phyloP scores from a whole-genome alignment of 768 basidiomycete genomes.

The Russula brevipes region DNA sequence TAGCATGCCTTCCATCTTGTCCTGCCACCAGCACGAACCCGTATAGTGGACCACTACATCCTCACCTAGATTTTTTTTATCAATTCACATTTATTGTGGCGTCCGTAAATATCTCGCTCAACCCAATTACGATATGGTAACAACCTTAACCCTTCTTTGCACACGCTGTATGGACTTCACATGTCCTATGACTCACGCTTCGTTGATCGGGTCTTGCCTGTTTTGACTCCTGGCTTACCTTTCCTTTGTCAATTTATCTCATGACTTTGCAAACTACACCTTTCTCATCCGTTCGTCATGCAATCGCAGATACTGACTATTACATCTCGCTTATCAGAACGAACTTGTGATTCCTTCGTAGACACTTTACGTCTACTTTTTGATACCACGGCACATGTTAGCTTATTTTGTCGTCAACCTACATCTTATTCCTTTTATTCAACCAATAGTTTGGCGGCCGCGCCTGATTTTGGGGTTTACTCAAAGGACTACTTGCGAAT shows the following conservation, averaged over 20 bases:
- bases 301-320: conserved; percentile 9
- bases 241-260: not conserved
- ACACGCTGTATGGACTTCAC: conserved; percentile 16
- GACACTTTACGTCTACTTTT: conserved; percentile 7
- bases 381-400: conserved; percentile 14
- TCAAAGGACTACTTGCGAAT: not conserved
- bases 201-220: conserved; percentile 3
- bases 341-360: conserved; percentile 7
- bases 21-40: conserved; percentile 3
- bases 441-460: conserved; percentile 9
- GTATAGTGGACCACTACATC: conserved; percentile 1
- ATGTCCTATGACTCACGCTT: conserved; percentile 15
- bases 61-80: conserved; percentile 16
- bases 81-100: conserved; percentile 18
- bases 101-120: conserved; percentile 2
- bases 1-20: conserved; percentile 24
- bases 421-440: conserved; percentile 4
- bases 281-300: conserved; percentile 1
- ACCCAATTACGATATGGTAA: conserved; percentile 12
- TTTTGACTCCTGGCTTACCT: not conserved
- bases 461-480: not conserved
- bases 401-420: conserved; percentile 17
- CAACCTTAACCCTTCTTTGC: conserved; percentile 7
- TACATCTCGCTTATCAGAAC: not conserved
- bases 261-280: not conserved